These are phyloP conservation scores for Wallacemonas rigidus DNA, from an alignment of 208 protist species.

Conservation along the genomic window DNA sequence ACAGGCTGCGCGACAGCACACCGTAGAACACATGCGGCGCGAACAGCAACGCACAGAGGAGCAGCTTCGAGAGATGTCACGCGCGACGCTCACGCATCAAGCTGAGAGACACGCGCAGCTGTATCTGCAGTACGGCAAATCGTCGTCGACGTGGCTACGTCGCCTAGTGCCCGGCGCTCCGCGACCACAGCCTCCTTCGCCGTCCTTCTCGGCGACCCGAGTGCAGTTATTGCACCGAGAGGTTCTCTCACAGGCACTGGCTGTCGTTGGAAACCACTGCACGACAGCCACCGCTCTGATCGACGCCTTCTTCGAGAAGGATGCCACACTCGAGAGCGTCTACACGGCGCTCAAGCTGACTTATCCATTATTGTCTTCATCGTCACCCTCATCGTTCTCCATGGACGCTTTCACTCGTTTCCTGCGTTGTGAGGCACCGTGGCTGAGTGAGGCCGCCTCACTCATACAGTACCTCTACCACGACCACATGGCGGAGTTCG, in stretches of 20 bases:
- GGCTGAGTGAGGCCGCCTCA: constrained; percentile 18
- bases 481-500: constrained; percentile 29
- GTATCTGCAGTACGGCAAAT: not conserved
- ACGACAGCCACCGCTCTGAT: not conserved
- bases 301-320: not conserved
- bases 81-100: not conserved
- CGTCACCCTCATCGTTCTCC: not conserved
- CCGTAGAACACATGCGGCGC: not conserved
- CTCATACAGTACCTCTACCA: constrained; percentile 38
- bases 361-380: not conserved
- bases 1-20: not conserved
- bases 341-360: not conserved
- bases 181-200: not conserved
- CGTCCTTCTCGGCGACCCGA: not conserved
- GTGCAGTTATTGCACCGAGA: not conserved
- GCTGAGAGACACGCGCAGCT: not conserved
- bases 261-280: not conserved
- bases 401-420: not conserved
- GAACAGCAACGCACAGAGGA: not conserved
- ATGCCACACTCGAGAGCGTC: not conserved
- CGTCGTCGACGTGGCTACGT: not conserved
- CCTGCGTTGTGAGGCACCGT: constrained; percentile 9
- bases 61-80: not conserved
- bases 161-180: not conserved
- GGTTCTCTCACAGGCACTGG: constrained; percentile 1